These are phyloP conservation scores for Phytophthora cryptogea DNA, from an alignment of 352 stramenopile species.

Conservation along the genomic window DNA sequence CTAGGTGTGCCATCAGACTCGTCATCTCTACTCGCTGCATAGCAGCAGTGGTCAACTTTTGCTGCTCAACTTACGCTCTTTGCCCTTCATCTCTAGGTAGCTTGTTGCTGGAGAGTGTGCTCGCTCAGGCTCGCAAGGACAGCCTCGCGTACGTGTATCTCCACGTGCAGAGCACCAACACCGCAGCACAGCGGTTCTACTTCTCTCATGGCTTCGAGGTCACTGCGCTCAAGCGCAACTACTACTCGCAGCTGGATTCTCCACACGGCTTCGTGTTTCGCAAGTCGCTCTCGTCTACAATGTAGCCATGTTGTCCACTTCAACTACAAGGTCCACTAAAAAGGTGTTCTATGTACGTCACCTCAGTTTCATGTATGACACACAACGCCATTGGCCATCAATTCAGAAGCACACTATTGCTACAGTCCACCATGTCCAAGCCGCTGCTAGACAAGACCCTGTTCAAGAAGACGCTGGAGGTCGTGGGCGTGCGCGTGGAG, in stretches of 20 bases:
- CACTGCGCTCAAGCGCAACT: slow-evolving; percentile 89
- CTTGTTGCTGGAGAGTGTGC: slow-evolving; percentile 47
- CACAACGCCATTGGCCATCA: slow-evolving; percentile 23
- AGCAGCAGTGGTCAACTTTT: neutral
- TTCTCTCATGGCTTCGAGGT: slow-evolving; percentile 82
- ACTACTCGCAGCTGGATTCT: slow-evolving; percentile 94
- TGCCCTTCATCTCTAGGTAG: slow-evolving; percentile 45
- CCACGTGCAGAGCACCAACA: slow-evolving; percentile 94
- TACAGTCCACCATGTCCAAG: slow-evolving; percentile 22
- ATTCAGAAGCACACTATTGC: neutral
- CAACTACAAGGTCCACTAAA: slow-evolving; percentile 1
- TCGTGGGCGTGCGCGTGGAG: slow-evolving; percentile 76
- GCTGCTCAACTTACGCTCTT: neutral
- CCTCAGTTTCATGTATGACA: slow-evolving; percentile 17
- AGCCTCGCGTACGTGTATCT: slow-evolving; percentile 77
- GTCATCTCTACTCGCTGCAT: neutral
- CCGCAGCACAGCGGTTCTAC: slow-evolving; percentile 92
- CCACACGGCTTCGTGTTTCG: slow-evolving; percentile 92
- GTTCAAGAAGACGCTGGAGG: slow-evolving; percentile 72
- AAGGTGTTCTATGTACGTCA: slow-evolving; percentile 2
- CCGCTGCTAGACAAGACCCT: slow-evolving; percentile 65
- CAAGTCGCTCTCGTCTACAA: slow-evolving; percentile 41
- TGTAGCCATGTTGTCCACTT: slow-evolving; percentile 19
- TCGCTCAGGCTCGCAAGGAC: slow-evolving; percentile 38
- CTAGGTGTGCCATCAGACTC: slow-evolving; percentile 18